phyloP scores from a whole-genome alignment of 495 filamentous ascomycete genomes.

The Neurospora intermedia region DNA sequence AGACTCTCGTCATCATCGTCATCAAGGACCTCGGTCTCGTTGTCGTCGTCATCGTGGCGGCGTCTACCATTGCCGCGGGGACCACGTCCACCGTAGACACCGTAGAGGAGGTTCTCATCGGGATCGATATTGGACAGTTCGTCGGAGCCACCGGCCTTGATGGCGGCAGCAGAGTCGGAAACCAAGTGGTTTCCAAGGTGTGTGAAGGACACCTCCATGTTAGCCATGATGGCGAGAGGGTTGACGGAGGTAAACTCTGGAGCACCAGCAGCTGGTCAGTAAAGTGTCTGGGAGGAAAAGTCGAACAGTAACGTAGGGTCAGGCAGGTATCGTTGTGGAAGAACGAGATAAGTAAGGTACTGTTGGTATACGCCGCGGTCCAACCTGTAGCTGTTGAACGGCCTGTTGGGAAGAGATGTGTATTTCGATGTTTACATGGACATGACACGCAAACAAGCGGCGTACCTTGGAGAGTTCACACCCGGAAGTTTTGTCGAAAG shows the following conservation, averaged over 20 bases:
- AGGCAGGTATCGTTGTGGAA: not conserved
- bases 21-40: conserved; percentile 76
- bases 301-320: not conserved
- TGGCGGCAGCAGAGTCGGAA: conserved; percentile 59
- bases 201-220: conserved; percentile 78
- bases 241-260: not conserved
- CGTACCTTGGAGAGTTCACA: not conserved
- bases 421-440: not conserved
- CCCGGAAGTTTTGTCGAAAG: not conserved
- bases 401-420: not conserved
- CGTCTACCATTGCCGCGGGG: conserved; percentile 39
- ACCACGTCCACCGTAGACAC: conserved; percentile 50
- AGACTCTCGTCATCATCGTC: conserved; percentile 91
- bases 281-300: not conserved
- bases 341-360: not conserved
- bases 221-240: conserved; percentile 4
- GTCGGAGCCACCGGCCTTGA: conserved; percentile 56
- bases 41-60: conserved; percentile 73
- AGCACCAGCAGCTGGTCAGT: not conserved
- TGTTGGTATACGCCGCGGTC: not conserved
- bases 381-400: not conserved
- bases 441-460: not conserved
- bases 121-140: conserved; percentile 58
- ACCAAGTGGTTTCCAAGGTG: conserved; percentile 75
- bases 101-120: conserved; percentile 64